phyloP scores from a whole-genome alignment of 2,329 filamentous ascomycete species.

The Penicillium sp. region DNA sequence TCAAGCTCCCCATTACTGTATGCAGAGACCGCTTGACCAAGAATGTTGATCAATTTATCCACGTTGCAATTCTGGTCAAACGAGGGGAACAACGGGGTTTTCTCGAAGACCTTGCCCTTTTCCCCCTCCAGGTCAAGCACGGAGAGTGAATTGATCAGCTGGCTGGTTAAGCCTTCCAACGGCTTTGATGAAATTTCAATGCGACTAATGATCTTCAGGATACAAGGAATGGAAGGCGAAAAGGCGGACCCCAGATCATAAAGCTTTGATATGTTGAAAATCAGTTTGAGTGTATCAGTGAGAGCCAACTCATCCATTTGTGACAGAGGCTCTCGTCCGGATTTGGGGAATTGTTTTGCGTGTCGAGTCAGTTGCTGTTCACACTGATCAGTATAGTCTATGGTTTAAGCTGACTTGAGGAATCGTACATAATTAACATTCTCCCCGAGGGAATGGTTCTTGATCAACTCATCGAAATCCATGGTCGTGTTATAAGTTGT shows the following conservation, averaged over 20 bases:
- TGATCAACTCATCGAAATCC: constrained; percentile 65
- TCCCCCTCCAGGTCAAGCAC: constrained; percentile 70
- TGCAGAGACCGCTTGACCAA: constrained; percentile 64
- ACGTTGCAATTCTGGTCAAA: constrained; percentile 60
- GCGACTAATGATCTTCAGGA: constrained; percentile 68
- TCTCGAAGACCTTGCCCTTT: constrained; percentile 46
- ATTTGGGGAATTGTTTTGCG: constrained; percentile 56
- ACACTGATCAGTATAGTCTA: not conserved
- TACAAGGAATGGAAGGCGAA: constrained; percentile 65
- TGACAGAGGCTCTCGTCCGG: constrained; percentile 33
- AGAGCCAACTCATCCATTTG: constrained; percentile 74
- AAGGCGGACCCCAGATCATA: constrained; percentile 65
- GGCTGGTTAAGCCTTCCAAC: constrained; percentile 69
- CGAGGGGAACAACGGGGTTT: constrained; percentile 66
- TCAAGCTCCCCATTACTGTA: constrained; percentile 74
- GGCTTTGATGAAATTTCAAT: constrained; percentile 64
- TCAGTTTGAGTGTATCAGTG: constrained; percentile 77
- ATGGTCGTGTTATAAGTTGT: constrained; percentile 75
- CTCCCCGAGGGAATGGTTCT: constrained; percentile 66
- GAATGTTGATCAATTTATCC: constrained; percentile 67
- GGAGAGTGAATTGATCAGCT: constrained; percentile 76
- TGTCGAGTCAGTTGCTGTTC: constrained; percentile 68
- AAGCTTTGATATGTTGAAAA: constrained; percentile 84
- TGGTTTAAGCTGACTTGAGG: not conserved
- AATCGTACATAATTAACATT: constrained; percentile 59